phyloP scores from a whole-genome alignment of 306 rosid species.

The Sphenostylis stenocarpa region DNA sequence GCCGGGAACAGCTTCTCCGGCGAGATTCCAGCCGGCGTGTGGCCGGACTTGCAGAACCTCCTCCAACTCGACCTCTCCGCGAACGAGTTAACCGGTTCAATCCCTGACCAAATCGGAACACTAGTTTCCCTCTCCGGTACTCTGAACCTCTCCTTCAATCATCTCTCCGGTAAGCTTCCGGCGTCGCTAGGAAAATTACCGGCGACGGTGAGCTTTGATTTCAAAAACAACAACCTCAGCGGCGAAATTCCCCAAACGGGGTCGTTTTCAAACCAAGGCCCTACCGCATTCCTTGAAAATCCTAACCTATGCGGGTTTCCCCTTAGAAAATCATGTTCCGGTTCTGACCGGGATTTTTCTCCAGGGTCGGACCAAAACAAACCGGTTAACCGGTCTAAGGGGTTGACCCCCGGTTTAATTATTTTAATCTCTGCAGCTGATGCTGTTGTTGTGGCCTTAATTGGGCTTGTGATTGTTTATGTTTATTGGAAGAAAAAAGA shows the following conservation, averaged over 20 bases:
- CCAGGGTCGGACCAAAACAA: slow-evolving; percentile 40
- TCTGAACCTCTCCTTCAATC: slow-evolving; percentile 82
- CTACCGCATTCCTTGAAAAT: slow-evolving; percentile 86
- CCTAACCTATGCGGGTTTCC: slow-evolving; percentile 83
- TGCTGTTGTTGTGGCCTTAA: slow-evolving; percentile 67
- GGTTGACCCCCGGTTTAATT: slow-evolving; percentile 66
- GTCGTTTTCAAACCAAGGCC: slow-evolving; percentile 85
- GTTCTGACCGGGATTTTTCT: slow-evolving; percentile 34
- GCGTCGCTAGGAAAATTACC: slow-evolving; percentile 71
- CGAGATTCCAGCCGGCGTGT: slow-evolving; percentile 60
- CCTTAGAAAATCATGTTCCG: slow-evolving; percentile 59
- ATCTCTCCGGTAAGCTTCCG: slow-evolving; percentile 69
- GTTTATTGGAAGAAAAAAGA: slow-evolving; percentile 86
- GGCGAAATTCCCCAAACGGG: slow-evolving; percentile 96
- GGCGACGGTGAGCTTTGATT: slow-evolving; percentile 73
- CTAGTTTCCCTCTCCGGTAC: slow-evolving; percentile 73
- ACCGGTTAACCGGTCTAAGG: slow-evolving; percentile 18
- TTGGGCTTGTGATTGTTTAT: slow-evolving; percentile 73
- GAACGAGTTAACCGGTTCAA: slow-evolving; percentile 60
- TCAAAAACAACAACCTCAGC: slow-evolving; percentile 69
- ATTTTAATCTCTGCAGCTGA: slow-evolving; percentile 77
- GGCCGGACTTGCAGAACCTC: slow-evolving; percentile 55
- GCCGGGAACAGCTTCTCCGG: slow-evolving; percentile 68
- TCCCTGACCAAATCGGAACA: slow-evolving; percentile 64
- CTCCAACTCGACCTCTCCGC: slow-evolving; percentile 78